phyloP scores from a whole-genome alignment of 139 green algal genomes.

The Chlamydomonas sp. region DNA sequence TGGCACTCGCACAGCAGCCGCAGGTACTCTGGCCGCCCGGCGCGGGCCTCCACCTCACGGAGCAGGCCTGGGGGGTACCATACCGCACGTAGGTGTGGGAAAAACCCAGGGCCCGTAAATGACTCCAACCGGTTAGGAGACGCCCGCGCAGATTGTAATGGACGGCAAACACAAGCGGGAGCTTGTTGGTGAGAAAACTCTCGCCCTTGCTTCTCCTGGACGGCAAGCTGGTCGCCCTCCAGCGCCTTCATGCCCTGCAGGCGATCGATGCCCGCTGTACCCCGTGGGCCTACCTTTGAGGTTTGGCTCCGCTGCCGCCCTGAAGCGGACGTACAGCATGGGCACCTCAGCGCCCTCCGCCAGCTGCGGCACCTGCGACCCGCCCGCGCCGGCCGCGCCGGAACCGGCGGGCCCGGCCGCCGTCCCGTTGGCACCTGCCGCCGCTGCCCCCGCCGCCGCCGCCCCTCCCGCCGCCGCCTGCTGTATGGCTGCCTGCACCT shows the following conservation, averaged over 20 bases:
- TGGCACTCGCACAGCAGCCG: conserved; percentile 92
- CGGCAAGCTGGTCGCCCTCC: too few relatives aligned
- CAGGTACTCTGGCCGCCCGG: conserved; percentile 78
- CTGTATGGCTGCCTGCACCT: conserved; percentile 59
- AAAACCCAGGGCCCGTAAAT: too few relatives aligned
- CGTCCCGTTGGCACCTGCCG: conserved; percentile 14
- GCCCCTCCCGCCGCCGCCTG: conserved; percentile 44
- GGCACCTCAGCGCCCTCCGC: conserved; percentile 84
- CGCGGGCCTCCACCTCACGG: conserved; percentile 79
- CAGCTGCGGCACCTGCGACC: conserved; percentile 41
- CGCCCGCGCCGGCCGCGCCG: conserved; percentile 1
- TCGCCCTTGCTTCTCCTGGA: too few relatives aligned
- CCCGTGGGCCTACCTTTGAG: conserved; percentile 63
- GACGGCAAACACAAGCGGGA: too few relatives aligned
- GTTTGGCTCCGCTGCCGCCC: conserved; percentile 85
- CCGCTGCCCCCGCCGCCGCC: conserved; percentile 5
- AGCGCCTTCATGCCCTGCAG: too few relatives aligned
- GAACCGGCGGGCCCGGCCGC: neutral
- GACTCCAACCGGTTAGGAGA: too few relatives aligned
- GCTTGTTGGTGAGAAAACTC: too few relatives aligned
- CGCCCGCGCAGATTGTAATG: too few relatives aligned
- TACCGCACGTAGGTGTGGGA: neutral
- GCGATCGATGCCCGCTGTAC: too few relatives aligned
- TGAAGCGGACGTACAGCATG: conserved; percentile 95
- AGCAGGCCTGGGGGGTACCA: conserved; percentile 71